Evolutionary conservation across 2,329 filamentous ascomycete genomes (phyloP), one percentile per base, ranked within the genome.

Genomic region (Fusarium algeriense): DNA sequence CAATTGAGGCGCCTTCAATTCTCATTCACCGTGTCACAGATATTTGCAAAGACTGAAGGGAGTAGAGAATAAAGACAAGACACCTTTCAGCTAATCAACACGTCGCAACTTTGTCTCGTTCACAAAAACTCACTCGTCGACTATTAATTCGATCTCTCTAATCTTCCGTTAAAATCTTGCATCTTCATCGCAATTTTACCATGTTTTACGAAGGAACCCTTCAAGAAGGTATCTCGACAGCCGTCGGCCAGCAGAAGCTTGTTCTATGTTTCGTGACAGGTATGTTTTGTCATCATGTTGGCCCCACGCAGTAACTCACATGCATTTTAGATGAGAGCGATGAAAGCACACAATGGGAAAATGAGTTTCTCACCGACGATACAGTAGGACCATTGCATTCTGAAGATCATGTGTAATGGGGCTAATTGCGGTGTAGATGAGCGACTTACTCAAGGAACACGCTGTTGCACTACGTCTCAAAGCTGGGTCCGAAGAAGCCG

Each of bases 171-270:
- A 20, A 9, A 10, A 7, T 10, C 44, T 17, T n/a, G 17, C 7
- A 3, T 13, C 7, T 7, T 8, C 15, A 23, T 17, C 20, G 10
- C 5, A 15, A 23, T 13, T 32, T 41, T 65, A 43, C 19, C 44
- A 95, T 97, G 91, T 98, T 97, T 81, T 95, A 94, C 79, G 78
- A 90, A 66, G 95, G 94, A 20, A 90, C 89, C 67, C 82, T 98
- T 23, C 92, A 97, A 76, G 91, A 92, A 76, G 95, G 93, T 64
- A 97, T 98, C 74, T 86, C 88, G 35, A 85, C 88, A 23, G 94
- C 95, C 15, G 86, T 98, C 10, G 87, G 89, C 66, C 86, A 95
- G 79, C 85, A 89, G 64, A 97, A 95, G 81, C 86, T 92, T 20
- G 92, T 98, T 1, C 88, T 93, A 34, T 97, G 94, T 82, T 97